Conservation (phyloP, 2,329 filamentous ascomycete genomes). For the Coniochaeta sp. region DNA sequence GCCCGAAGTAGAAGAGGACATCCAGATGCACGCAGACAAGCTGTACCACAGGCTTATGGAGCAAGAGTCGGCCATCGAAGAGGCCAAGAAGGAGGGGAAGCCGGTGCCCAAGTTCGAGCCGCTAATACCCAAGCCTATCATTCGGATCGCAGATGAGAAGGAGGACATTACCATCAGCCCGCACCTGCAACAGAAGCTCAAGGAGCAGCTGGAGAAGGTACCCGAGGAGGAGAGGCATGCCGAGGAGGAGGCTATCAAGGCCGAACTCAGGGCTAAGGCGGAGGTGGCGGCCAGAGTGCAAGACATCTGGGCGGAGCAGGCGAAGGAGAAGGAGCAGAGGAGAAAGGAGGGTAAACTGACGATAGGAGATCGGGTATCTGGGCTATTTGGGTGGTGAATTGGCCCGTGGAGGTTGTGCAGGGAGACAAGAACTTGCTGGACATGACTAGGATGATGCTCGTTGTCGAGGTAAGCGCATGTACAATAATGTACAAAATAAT, state of each 20-base stretch:
- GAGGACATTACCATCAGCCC: slow-evolving; percentile 21
- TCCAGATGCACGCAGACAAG: slow-evolving; percentile 92
- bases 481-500: background rate
- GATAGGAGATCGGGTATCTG: slow-evolving; percentile 25
- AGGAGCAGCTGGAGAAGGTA: slow-evolving; percentile 49
- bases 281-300: slow-evolving; percentile 51
- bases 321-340: slow-evolving; percentile 44
- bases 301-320: slow-evolving; percentile 48
- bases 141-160: slow-evolving; percentile 10
- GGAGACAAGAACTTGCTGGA: background rate
- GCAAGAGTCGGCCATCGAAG: slow-evolving; percentile 69
- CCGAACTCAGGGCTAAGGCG: slow-evolving; percentile 53
- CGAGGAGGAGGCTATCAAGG: slow-evolving; percentile 57
- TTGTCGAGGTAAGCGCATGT: background rate
- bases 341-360: slow-evolving; percentile 48
- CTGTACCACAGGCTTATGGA: slow-evolving; percentile 82
- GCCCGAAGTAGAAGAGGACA: slow-evolving; percentile 68
- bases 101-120: slow-evolving; percentile 53
- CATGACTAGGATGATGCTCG: background rate
- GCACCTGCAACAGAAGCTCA: slow-evolving; percentile 43
- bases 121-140: slow-evolving; percentile 33
- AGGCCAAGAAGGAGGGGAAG: slow-evolving; percentile 56
- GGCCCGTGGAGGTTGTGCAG: background rate
- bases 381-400: background rate
- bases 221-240: slow-evolving; percentile 49